These are phyloP conservation scores for Dactylellina haptotyla DNA, from an alignment of 2,329 filamentous ascomycete genomes.

Conservation along the genomic window DNA sequence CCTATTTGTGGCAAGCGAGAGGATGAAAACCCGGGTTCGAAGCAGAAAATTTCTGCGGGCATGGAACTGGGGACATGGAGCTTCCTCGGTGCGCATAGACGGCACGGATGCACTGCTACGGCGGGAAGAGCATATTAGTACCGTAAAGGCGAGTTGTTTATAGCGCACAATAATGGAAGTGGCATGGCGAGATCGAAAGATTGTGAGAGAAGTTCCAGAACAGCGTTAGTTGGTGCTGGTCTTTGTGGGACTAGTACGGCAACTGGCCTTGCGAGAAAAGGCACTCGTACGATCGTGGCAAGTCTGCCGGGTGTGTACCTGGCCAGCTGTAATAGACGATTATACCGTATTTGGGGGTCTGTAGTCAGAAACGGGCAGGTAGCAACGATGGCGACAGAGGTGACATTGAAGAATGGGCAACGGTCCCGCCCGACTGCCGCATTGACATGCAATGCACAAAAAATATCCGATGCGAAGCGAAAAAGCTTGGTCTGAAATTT, in stretches of 20 bases:
- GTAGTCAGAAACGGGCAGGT: neutral
- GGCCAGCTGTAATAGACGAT: too few species aligned
- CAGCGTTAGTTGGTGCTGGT: neutral
- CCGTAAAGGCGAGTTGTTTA: neutral
- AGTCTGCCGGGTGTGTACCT: neutral
- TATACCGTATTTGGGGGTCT: neutral
- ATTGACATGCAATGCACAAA: neutral
- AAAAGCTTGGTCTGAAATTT: constrained; percentile 7
- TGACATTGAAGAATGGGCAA: neutral
- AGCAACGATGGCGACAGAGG: neutral
- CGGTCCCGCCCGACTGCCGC: neutral
- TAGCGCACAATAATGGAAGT: too few species aligned
- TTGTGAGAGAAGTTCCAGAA: neutral
- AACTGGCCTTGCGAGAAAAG: too few species aligned
- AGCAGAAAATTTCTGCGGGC: constrained; percentile 7
- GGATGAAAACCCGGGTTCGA: constrained; percentile 4
- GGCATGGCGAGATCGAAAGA: too few species aligned
- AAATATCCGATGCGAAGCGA: neutral
- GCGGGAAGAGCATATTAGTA: neutral
- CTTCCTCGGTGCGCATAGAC: neutral
- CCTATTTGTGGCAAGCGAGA: constrained; percentile 8
- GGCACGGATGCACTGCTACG: neutral
- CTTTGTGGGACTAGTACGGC: neutral
- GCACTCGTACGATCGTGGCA: neutral
- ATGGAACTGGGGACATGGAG: neutral